Conservation (phyloP, 257 asterid species). For the Solanum gracilifrons region DNA sequence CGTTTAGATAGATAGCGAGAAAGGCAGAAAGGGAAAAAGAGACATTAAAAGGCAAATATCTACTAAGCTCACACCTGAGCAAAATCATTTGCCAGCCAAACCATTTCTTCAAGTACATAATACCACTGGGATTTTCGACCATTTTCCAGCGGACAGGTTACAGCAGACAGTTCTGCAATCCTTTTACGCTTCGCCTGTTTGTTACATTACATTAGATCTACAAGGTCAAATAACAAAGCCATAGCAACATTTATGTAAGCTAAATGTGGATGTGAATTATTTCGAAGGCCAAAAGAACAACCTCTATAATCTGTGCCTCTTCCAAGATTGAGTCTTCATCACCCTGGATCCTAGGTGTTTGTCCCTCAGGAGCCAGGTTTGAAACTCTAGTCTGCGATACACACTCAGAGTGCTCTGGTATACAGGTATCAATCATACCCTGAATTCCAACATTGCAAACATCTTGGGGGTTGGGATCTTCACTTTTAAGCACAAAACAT, state of each 20-base stretch:
- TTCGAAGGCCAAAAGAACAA: conserved; percentile 10
- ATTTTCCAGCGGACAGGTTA: conserved; percentile 28
- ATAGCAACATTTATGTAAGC: neutral
- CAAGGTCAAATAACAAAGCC: conserved; percentile 8
- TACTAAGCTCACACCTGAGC: conserved; percentile 59
- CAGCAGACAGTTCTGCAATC: conserved; percentile 49
- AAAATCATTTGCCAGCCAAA: conserved; percentile 98
- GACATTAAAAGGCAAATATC: neutral
- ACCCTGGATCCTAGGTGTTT: conserved; percentile 24
- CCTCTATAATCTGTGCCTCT: conserved; percentile 86
- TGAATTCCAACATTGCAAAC: conserved; percentile 19
- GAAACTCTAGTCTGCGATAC: conserved; percentile 24
- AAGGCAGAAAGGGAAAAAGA: neutral
- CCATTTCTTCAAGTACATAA: conserved; percentile 94
- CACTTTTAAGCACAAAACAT: conserved; percentile 12
- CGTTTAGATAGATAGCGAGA: neutral
- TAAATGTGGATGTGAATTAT: neutral
- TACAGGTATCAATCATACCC: conserved; percentile 20
- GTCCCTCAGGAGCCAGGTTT: conserved; percentile 28
- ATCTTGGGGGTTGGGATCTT: conserved; percentile 12
- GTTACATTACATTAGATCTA: conserved; percentile 30
- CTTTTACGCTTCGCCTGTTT: conserved; percentile 83
- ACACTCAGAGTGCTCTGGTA: conserved; percentile 19
- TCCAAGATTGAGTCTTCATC: conserved; percentile 85
- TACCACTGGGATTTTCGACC: conserved; percentile 70